Evolutionary conservation across 805 yeast genomes (phyloP).

Genomic region (Cyberlindnera subsufficiens): DNA sequence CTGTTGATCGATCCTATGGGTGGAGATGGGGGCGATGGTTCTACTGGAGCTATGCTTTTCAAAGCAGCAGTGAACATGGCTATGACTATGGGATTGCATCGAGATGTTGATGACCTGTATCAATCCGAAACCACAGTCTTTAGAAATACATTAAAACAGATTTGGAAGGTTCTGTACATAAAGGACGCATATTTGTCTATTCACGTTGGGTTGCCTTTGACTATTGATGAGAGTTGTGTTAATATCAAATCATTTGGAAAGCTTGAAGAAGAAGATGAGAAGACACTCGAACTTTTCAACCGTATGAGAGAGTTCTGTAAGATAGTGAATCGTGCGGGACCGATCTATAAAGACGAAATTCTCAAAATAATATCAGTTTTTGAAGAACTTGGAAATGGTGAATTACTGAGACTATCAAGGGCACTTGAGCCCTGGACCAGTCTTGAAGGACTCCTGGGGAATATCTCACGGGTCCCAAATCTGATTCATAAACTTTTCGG

Average conservation of each 20-base stretch:
- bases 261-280: not conserved
- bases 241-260: not conserved
- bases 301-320: constrained; percentile 10
- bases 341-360: constrained; percentile 12
- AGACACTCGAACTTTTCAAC: constrained; percentile 3
- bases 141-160: constrained; percentile 5
- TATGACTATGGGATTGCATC: constrained; percentile 19
- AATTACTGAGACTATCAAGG: constrained; percentile 5
- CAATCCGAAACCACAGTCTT: constrained; percentile 1
- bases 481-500: constrained; percentile 9
- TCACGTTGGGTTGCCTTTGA: constrained; percentile 18
- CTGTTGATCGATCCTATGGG: constrained; percentile 15
- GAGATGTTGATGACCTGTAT: constrained; percentile 17
- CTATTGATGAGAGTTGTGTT: constrained; percentile 14
- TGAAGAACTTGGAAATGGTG: constrained; percentile 13
- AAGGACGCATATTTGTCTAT: constrained; percentile 16
- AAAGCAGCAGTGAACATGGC: constrained; percentile 21
- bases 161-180: constrained; percentile 16
- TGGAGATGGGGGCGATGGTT: constrained; percentile 21
- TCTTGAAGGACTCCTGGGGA: constrained; percentile 3
- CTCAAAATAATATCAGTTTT: constrained; percentile 8
- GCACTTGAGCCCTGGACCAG: constrained; percentile 3
- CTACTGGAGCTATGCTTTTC: constrained; percentile 10
- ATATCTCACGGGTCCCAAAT: constrained; percentile 1
- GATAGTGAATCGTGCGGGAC: constrained; percentile 3